Conservation (phyloP, 345 rosid genomes). For the Carallia pectinifolia region DNA sequence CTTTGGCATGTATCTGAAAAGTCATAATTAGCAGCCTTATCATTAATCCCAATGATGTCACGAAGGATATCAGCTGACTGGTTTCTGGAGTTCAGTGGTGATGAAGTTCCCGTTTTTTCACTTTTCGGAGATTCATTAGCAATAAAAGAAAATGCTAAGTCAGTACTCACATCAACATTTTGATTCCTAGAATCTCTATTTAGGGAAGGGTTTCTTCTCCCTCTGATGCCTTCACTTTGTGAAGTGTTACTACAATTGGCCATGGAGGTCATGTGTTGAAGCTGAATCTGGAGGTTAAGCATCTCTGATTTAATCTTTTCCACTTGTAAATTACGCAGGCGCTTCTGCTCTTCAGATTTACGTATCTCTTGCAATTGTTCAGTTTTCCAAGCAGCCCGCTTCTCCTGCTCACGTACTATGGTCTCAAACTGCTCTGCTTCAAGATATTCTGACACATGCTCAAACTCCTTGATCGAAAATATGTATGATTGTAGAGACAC, state of each 20-base stretch:
- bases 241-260: constrained; percentile 13
- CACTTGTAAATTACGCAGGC: constrained; percentile 43
- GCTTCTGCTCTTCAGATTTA: constrained; percentile 42
- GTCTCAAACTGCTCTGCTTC: constrained; percentile 45
- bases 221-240: constrained; percentile 15
- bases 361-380: constrained; percentile 41
- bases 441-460: constrained; percentile 38
- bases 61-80: constrained; percentile 16
- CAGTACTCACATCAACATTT: constrained; percentile 14
- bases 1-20: constrained; percentile 5
- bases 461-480: constrained; percentile 41
- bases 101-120: constrained; percentile 8
- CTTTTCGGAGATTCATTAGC: constrained; percentile 24
- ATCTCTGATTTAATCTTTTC: constrained; percentile 53
- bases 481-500: constrained; percentile 45
- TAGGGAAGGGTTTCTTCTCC: constrained; percentile 22
- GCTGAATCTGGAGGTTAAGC: constrained; percentile 44
- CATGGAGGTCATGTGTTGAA: constrained; percentile 24
- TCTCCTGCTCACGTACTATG: constrained; percentile 41
- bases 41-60: constrained; percentile 21
- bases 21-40: constrained; percentile 11
- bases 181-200: constrained; percentile 9
- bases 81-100: constrained; percentile 17
- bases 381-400: constrained; percentile 46
- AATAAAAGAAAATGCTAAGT: constrained; percentile 20